A percentile compares a stretch with the other conserved stretches of the same genome.
phyloP scores from a whole-genome alignment of 768 basidiomycete species.

The Tricholoma matsutake region DNA sequence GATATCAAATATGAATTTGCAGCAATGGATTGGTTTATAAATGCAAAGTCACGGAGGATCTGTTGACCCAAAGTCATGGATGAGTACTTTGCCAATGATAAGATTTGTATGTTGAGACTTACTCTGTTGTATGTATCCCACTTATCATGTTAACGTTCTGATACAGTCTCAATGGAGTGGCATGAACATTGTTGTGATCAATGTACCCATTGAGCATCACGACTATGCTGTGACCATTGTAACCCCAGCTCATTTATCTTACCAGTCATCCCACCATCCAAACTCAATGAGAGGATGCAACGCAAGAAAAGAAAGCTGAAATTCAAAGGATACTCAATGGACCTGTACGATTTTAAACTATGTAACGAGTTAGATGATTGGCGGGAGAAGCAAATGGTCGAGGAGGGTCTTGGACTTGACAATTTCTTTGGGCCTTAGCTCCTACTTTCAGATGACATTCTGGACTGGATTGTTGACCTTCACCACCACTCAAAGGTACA shows the following conservation, averaged over 20 bases:
- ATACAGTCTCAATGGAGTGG: background rate
- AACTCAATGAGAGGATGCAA: background rate
- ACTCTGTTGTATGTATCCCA: too few relatives aligned
- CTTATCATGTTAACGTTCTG: too few relatives aligned
- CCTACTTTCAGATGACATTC: conserved; percentile 16
- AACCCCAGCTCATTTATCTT: too few relatives aligned
- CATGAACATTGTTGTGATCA: background rate
- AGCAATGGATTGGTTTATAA: background rate
- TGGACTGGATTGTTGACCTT: conserved; percentile 25
- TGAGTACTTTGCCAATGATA: background rate
- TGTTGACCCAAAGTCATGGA: background rate
- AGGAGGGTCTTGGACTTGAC: background rate
- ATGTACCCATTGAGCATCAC: background rate
- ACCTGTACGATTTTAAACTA: conserved; percentile 4
- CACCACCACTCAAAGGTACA: conserved; percentile 19
- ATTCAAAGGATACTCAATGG: background rate
- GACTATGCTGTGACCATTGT: too few relatives aligned
- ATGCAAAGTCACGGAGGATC: background rate
- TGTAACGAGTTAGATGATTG: conserved; percentile 9
- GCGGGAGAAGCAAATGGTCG: conserved; percentile 8
- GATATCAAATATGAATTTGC: background rate
- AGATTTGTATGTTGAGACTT: conserved; percentile 3
- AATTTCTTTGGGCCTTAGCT: conserved; percentile 14
- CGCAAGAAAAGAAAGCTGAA: background rate
- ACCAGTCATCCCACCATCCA: background rate